Evolutionary conservation across 306 rosid species (phyloP), one percentile per base, ranked within the genome.

Genomic region (Cucurbita ficifolia): DNA sequence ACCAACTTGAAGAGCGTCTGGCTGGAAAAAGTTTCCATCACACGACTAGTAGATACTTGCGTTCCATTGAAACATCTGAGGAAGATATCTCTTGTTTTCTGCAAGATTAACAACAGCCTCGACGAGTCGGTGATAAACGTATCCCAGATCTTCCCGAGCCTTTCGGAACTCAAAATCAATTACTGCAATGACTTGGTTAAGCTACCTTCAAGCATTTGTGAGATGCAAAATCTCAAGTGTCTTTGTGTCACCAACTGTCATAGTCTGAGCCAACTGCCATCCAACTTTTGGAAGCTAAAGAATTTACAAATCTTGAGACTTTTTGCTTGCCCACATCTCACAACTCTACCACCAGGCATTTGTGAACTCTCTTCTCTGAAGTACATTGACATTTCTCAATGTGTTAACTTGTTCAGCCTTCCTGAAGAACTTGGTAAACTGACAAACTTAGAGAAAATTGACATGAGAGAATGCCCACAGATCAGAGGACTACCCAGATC

Each of bases 241-340:
- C 81, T 93, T 67, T 87, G 94, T 75, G 76, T 90, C 76, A 89
- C 98, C 48, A 89, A 93, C 78, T 93, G 98, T 68, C 97, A 90
- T 79, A 74, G 75, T 56, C 56, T 93, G 75, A 54, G 36, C 54
- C 85, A 71, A 48, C 76, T 94, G 45, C 97, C 98, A 1, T 16
- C 64, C 10, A 88, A 90, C 50, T 73, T 89, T n/a, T 88, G 88
- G 8, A 74, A 67, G 33, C 81, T 91, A 19, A 75, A 76, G 21
- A 93, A 70, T 22, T 80, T 93, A 29, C 82, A 70, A 69, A 90
- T 85, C 74, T 84, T 94, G 5, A 80, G 98, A 33, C 74, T 94
- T 39, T 90, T 81, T 40, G 98, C 97, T 1, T 94, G 97, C 73
- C 97, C 95, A 1, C 61, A 73, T 46, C 75, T 90, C 68, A 82